These are phyloP conservation scores for Cladosporium sp. DNA, from an alignment of 2,329 filamentous ascomycete genomes.

Conservation along the genomic window DNA sequence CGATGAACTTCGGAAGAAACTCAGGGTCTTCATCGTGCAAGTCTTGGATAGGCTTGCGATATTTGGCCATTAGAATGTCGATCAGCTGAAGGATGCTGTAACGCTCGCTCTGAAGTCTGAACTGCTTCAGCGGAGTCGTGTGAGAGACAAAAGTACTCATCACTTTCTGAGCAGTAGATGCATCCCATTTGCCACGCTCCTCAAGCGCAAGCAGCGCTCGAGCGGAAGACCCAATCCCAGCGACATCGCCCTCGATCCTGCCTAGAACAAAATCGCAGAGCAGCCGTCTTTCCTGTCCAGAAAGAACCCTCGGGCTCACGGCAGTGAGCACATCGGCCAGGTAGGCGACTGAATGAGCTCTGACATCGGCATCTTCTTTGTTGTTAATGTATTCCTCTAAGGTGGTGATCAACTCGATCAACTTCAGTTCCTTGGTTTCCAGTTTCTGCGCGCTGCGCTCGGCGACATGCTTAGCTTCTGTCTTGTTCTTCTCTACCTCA, in stretches of 20 bases:
- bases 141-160: constrained; percentile 46
- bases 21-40: constrained; percentile 49
- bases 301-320: constrained; percentile 49
- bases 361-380: constrained; percentile 51
- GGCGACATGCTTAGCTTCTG: constrained; percentile 40
- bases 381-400: constrained; percentile 62
- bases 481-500: constrained; percentile 43
- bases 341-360: constrained; percentile 52
- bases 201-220: constrained; percentile 55
- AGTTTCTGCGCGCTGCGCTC: constrained; percentile 43
- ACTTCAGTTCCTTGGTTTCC: constrained; percentile 52
- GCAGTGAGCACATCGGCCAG: constrained; percentile 46
- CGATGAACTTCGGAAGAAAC: constrained; percentile 56
- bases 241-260: constrained; percentile 52
- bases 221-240: constrained; percentile 51
- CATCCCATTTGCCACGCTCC: constrained; percentile 53
- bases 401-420: constrained; percentile 57
- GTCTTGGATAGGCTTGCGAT: constrained; percentile 50
- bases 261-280: constrained; percentile 60
- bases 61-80: constrained; percentile 56
- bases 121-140: constrained; percentile 53
- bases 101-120: constrained; percentile 54
- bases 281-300: constrained; percentile 54
- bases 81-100: constrained; percentile 58
- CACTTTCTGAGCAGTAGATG: constrained; percentile 48